A percentile compares a stretch with the other conserved stretches of the same genome.
Conservation (phyloP, 2,329 filamentous ascomycete species). For the Trichoderma cornu-damae region DNA sequence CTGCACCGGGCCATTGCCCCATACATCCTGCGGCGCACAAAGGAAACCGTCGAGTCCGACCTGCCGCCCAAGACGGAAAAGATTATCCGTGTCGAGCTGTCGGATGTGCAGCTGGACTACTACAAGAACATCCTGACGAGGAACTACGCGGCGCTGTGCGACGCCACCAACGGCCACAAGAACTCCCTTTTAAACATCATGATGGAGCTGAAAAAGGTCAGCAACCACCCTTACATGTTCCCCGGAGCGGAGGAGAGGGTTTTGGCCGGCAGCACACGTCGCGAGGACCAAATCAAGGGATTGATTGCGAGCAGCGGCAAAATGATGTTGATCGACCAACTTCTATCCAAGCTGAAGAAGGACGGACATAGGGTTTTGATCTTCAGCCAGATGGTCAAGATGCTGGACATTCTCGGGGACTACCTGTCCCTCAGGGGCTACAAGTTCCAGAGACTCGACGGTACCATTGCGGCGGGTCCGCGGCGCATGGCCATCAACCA, state of each 20-base stretch:
- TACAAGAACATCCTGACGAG: conserved; percentile 98
- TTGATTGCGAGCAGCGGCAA: conserved; percentile 97
- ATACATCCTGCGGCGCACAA: conserved; percentile 91
- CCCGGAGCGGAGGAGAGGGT: conserved; percentile 88
- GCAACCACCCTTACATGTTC: conserved; percentile 98
- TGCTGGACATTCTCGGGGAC: conserved; percentile 92
- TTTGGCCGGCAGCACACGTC: conserved; percentile 69
- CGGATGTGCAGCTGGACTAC: conserved; percentile 93
- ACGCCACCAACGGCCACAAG: conserved; percentile 84
- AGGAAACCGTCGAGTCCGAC: conserved; percentile 95
- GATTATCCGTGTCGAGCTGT: conserved; percentile 95
- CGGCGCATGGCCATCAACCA: conserved; percentile 94
- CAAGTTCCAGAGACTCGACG: conserved; percentile 89
- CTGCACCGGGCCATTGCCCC: conserved; percentile 84
- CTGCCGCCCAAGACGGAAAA: conserved; percentile 96
- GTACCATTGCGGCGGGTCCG: conserved; percentile 83
- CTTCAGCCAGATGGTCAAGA: conserved; percentile 99
- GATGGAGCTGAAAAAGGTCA: conserved; percentile 99
- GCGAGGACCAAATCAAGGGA: conserved; percentile 86
- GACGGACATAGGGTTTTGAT: conserved; percentile 95
- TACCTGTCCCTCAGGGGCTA: conserved; percentile 92
- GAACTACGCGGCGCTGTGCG: conserved; percentile 91
- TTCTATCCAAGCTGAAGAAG: conserved; percentile 87
- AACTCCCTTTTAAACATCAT: conserved; percentile 96
- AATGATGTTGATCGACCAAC: conserved; percentile 96